phyloP scores from a whole-genome alignment of 129 eudicot species.

The Solidago caesia region DNA sequence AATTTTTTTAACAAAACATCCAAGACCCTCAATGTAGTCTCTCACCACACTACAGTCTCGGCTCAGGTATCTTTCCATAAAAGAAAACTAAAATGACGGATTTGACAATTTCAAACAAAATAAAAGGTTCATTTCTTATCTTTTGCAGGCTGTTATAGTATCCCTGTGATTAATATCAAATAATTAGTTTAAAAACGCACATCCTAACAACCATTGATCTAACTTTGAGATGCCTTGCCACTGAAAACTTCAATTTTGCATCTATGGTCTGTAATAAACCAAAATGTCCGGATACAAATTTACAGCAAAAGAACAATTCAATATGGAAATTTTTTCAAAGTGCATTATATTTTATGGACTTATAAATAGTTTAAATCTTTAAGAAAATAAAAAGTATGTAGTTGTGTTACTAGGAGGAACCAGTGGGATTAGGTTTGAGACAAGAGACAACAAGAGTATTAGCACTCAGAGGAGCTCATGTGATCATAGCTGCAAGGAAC shows the following conservation, averaged over 20 bases:
- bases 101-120: not conserved
- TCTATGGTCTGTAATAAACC: too few relatives aligned
- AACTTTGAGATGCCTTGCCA: slow-evolving; percentile 1
- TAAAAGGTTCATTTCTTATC: not conserved
- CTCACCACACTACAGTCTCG: slow-evolving; percentile 84
- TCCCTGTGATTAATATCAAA: not conserved
- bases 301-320: too few relatives aligned
- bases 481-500: slow-evolving; percentile 82
- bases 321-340: too few relatives aligned
- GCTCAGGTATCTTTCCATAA: slow-evolving; percentile 55
- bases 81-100: not conserved
- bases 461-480: slow-evolving; percentile 80
- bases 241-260: too few relatives aligned
- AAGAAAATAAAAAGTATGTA: not conserved
- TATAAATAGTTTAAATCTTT: too few relatives aligned
- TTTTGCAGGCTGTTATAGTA: not conserved
- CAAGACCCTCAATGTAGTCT: slow-evolving; percentile 46
- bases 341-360: not conserved
- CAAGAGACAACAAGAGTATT: slow-evolving; percentile 84
- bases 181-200: not conserved
- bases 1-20: slow-evolving; percentile 46
- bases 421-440: slow-evolving; percentile 93
- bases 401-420: slow-evolving; percentile 76
- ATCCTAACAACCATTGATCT: not conserved
- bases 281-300: too few relatives aligned